phyloP scores from a whole-genome alignment of 768 basidiomycete species.

The Tephrocybe sp. region DNA sequence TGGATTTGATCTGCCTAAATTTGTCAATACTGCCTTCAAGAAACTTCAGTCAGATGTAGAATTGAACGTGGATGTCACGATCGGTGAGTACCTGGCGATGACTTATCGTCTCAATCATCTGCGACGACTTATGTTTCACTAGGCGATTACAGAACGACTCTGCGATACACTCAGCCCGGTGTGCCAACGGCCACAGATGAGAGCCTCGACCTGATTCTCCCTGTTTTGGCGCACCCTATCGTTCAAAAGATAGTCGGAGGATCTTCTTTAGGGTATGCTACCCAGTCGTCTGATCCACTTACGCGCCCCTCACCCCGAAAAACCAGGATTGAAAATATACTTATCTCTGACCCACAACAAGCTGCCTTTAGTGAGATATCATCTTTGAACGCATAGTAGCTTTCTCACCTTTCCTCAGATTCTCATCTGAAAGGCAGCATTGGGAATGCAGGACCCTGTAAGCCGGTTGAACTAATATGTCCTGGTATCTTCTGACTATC shows the following conservation, averaged over 20 bases:
- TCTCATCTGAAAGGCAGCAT: constrained; percentile 59
- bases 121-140: not conserved
- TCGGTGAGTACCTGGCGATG: constrained; percentile 46
- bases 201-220: constrained; percentile 61
- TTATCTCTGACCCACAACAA: constrained; percentile 58
- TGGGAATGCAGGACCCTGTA: constrained; percentile 71
- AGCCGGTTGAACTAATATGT: constrained; percentile 19
- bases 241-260: constrained; percentile 68
- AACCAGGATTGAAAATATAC: constrained; percentile 51
- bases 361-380: constrained; percentile 50
- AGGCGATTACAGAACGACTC: constrained; percentile 63
- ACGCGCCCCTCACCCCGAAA: not conserved
- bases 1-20: constrained; percentile 60
- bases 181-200: constrained; percentile 61
- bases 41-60: constrained; percentile 60
- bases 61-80: constrained; percentile 50
- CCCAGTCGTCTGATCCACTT: not conserved
- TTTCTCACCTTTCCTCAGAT: constrained; percentile 26
- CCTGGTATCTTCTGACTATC: constrained; percentile 4
- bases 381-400: not conserved
- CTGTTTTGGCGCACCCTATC: constrained; percentile 68
- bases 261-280: constrained; percentile 48
- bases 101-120: not conserved
- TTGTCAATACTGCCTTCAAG: constrained; percentile 65
- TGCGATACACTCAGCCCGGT: constrained; percentile 56